These are phyloP conservation scores for Curvularia sp. DNA, from an alignment of 2,329 filamentous ascomycete species.

Conservation along the genomic window DNA sequence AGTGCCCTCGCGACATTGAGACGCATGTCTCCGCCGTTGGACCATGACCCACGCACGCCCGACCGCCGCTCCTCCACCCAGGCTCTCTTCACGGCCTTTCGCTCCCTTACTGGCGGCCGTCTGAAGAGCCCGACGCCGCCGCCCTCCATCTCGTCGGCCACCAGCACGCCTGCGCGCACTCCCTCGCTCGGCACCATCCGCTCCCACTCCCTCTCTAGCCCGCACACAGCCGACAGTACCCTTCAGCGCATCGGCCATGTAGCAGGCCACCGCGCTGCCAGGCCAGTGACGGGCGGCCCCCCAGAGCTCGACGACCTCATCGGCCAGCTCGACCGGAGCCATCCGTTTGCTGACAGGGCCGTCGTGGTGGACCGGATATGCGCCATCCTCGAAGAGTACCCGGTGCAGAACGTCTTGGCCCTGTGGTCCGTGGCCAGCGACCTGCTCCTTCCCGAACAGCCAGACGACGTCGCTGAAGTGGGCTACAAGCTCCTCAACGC, in stretches of 20 bases:
- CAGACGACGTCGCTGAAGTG: conserved; percentile 42
- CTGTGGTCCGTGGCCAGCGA: conserved; percentile 51
- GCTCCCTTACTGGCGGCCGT: conserved; percentile 46
- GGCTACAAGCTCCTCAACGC: conserved; percentile 47
- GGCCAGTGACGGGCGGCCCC: conserved; percentile 46
- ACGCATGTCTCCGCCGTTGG: conserved; percentile 50
- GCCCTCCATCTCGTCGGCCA: conserved; percentile 41
- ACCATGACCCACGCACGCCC: conserved; percentile 48
- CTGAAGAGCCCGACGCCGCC: conserved; percentile 46
- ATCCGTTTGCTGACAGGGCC: conserved; percentile 39
- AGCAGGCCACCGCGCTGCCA: conserved; percentile 26
- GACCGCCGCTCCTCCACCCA: conserved; percentile 51
- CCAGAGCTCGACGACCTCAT: conserved; percentile 46
- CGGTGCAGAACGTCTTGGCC: conserved; percentile 46
- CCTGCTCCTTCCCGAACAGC: conserved; percentile 45
- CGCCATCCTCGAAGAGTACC: conserved; percentile 45
- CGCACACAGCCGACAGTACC: conserved; percentile 36
- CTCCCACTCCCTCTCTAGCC: conserved; percentile 33
- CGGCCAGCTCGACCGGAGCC: conserved; percentile 39
- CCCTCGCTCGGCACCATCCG: conserved; percentile 37
- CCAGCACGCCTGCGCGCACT: conserved; percentile 41
- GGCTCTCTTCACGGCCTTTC: conserved; percentile 49
- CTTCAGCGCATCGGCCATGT: conserved; percentile 38
- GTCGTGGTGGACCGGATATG: conserved; percentile 46
- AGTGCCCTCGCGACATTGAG: conserved; percentile 16